Percentiles rank a stretch among this genome's conserved stretches.
phyloP scores from a whole-genome alignment of 139 green algal species.

The Chlorella sp. region DNA sequence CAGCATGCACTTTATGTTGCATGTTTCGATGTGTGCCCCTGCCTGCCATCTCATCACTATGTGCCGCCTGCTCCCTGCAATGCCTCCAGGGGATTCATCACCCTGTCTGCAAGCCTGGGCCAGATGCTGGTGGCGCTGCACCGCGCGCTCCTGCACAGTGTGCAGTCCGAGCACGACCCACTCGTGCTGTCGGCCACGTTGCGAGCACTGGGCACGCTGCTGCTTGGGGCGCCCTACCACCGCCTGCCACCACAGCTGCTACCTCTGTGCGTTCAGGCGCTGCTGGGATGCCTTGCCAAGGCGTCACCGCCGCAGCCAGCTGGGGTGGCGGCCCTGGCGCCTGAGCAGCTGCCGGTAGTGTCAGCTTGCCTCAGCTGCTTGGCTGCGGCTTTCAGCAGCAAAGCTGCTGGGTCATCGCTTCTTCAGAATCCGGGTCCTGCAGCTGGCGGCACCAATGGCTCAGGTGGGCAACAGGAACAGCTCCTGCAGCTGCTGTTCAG shows the following conservation, averaged over 20 bases:
- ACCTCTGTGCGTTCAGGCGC: constrained; percentile 46
- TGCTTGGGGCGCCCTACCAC: constrained; percentile 61
- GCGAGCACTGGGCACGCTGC: constrained; percentile 62
- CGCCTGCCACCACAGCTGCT: constrained; percentile 67
- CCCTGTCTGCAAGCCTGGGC: constrained; percentile 71
- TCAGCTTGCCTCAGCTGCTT: constrained; percentile 37
- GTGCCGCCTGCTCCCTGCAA: background rate
- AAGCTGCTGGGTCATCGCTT: constrained; percentile 13
- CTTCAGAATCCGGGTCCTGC: background rate
- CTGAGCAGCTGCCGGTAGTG: background rate
- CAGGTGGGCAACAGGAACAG: background rate
- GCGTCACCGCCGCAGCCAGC: background rate
- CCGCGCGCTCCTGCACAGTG: constrained; percentile 48
- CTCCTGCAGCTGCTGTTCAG: constrained; percentile 34
- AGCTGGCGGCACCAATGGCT: background rate
- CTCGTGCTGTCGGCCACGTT: constrained; percentile 54
- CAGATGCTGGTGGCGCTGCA: constrained; percentile 56
- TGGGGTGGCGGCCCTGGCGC: background rate
- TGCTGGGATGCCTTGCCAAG: constrained; percentile 48
- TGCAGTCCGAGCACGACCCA: constrained; percentile 33
- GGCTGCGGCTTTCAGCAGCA: constrained; percentile 60
- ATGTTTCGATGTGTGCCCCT: no score
- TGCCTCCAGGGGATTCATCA: constrained; percentile 65
- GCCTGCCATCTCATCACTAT: no score
- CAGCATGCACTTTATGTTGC: background rate